A percentile compares a stretch with the other conserved stretches of the same genome.
Evolutionary conservation across 805 yeast genomes (phyloP).

Genomic region (Lipomyces japonicus): DNA sequence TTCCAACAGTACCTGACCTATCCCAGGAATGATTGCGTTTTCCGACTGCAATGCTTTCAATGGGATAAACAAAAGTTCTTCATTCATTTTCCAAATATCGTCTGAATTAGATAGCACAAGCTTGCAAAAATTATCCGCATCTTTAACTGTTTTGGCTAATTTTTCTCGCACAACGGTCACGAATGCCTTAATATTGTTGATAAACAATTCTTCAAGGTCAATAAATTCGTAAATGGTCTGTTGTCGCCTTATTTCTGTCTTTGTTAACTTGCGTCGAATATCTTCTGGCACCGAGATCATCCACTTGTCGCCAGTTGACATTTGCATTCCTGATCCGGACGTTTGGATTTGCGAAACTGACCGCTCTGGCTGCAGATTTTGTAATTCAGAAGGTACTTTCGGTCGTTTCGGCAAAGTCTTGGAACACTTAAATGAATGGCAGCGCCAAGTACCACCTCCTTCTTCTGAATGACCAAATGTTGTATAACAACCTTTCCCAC

Average conservation of each 20-base stretch:
- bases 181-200: constrained; percentile 63
- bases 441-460: constrained; percentile 18
- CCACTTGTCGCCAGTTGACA: constrained; percentile 28
- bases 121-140: constrained; percentile 55
- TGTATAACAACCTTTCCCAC: constrained; percentile 39
- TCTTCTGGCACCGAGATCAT: constrained; percentile 17
- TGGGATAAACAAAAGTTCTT: constrained; percentile 53
- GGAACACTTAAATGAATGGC: constrained; percentile 35
- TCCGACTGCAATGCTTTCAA: constrained; percentile 53
- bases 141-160: constrained; percentile 47
- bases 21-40: constrained; percentile 62
- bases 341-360: not conserved
- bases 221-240: constrained; percentile 73
- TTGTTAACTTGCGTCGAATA: constrained; percentile 18
- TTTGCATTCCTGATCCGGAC: constrained; percentile 22
- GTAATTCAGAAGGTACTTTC: not conserved
- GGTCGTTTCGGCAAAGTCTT: constrained; percentile 27
- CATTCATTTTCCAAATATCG: constrained; percentile 55
- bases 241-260: constrained; percentile 56
- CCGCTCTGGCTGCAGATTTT: not conserved
- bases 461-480: constrained; percentile 13
- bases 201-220: constrained; percentile 64
- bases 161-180: constrained; percentile 39
- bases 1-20: constrained; percentile 58
- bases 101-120: constrained; percentile 57